phyloP scores from a whole-genome alignment of 2,329 filamentous ascomycete genomes.

The Colletotrichum sp. region DNA sequence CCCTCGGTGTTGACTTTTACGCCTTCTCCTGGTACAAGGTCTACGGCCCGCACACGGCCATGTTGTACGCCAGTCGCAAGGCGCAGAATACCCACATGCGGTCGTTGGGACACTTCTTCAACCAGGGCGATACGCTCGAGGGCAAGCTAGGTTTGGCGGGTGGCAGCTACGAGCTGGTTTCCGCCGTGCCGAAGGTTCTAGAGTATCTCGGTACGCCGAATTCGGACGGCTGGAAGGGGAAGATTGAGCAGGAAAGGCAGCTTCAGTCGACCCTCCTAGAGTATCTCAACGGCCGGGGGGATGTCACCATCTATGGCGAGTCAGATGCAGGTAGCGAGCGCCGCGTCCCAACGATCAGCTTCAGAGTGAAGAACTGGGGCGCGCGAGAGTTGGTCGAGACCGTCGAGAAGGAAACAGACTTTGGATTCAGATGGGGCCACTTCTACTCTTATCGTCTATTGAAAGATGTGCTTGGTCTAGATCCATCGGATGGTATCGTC shows the following conservation, averaged over 20 bases:
- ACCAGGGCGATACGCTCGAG: slow-evolving; percentile 61
- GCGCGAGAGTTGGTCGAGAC: slow-evolving; percentile 65
- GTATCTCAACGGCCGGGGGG: slow-evolving; percentile 58
- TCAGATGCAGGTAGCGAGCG: slow-evolving; percentile 47
- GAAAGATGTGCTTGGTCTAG: slow-evolving; percentile 62
- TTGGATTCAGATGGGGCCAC: slow-evolving; percentile 70
- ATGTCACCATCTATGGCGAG: slow-evolving; percentile 66
- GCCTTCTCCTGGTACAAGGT: slow-evolving; percentile 86
- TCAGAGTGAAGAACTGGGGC: slow-evolving; percentile 61
- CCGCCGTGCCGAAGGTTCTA: slow-evolving; percentile 65
- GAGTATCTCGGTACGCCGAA: slow-evolving; percentile 59
- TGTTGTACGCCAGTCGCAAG: slow-evolving; percentile 67
- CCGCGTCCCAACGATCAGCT: slow-evolving; percentile 72
- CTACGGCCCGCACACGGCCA: slow-evolving; percentile 77
- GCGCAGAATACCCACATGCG: slow-evolving; percentile 59
- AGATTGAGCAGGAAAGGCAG: slow-evolving; percentile 63
- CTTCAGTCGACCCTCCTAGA: slow-evolving; percentile 64
- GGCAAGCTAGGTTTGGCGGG: slow-evolving; percentile 73
- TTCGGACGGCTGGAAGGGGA: slow-evolving; percentile 50
- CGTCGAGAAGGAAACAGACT: slow-evolving; percentile 62
- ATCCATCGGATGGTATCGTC: slow-evolving; percentile 64
- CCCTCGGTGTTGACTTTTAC: slow-evolving; percentile 76
- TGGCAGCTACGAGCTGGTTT: slow-evolving; percentile 73
- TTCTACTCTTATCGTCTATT: slow-evolving; percentile 73
- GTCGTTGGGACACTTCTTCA: slow-evolving; percentile 72